Evolutionary conservation across 208 protist genomes (phyloP).

Genomic region (Phytomonas serpens): DNA sequence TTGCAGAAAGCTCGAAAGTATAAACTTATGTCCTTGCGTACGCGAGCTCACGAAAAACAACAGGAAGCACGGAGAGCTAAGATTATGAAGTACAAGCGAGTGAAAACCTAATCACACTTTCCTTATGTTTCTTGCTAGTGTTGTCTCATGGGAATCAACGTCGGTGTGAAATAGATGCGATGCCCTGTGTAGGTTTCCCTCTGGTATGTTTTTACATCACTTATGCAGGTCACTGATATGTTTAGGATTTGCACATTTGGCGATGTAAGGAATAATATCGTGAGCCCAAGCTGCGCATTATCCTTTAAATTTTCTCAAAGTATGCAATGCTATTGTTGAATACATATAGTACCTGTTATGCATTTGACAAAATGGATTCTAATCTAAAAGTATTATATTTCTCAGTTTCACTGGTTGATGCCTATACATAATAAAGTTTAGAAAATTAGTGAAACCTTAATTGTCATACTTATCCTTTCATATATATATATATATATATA

Average conservation of each 20-base stretch:
- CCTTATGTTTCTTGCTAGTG: not conserved
- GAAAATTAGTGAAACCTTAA: not conserved
- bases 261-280: not conserved
- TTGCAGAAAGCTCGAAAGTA: conserved; percentile 81
- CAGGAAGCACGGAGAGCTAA: conserved; percentile 82
- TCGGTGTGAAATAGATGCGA: not conserved
- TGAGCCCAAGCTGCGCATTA: not conserved
- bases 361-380: not conserved
- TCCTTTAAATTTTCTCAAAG: not conserved
- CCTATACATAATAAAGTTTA: not conserved
- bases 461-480: conserved; percentile 1
- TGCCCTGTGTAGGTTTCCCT: not conserved
- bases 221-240: not conserved
- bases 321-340: not conserved
- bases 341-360: not conserved
- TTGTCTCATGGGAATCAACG: conserved; percentile 1
- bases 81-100: conserved; percentile 80
- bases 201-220: not conserved
- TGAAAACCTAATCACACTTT: conserved; percentile 55
- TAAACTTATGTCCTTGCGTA: conserved; percentile 79
- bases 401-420: not conserved
- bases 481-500: conserved; percentile 6
- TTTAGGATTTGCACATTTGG: not conserved
- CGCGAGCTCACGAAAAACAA: conserved; percentile 85
- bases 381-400: not conserved